Percentiles rank a stretch among this genome's conserved stretches.
These are phyloP conservation scores for Pyrenophora seminiperda DNA, from an alignment of 2,329 filamentous ascomycete species.

Conservation along the genomic window DNA sequence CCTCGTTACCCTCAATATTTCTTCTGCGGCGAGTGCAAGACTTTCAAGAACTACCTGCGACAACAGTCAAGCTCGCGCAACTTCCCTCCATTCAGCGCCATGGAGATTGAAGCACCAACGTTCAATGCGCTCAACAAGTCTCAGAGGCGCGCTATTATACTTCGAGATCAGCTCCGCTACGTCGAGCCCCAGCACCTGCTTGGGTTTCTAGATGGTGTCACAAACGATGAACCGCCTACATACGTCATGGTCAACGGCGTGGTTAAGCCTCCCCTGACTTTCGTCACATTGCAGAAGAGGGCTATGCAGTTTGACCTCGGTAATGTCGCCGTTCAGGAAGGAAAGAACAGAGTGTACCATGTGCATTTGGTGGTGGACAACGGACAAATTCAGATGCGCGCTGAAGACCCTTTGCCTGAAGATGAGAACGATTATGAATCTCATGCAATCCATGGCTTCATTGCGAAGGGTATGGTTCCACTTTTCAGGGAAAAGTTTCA, in stretches of 20 bases:
- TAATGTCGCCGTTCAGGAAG: slow-evolving; percentile 34
- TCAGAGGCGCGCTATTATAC: slow-evolving; percentile 35
- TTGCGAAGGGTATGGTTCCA: slow-evolving; percentile 27
- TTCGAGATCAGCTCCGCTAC: slow-evolving; percentile 38
- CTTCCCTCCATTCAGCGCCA: neutral
- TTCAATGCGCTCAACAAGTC: slow-evolving; percentile 30
- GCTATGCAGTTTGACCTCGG: slow-evolving; percentile 36
- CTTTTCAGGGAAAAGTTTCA: slow-evolving; percentile 37
- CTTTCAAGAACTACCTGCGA: too few species aligned
- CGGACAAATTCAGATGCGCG: slow-evolving; percentile 26
- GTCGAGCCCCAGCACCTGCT: slow-evolving; percentile 32
- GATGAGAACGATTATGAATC: slow-evolving; percentile 24
- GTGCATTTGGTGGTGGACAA: slow-evolving; percentile 26
- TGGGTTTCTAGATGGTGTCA: slow-evolving; percentile 33
- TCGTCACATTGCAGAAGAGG: slow-evolving; percentile 29
- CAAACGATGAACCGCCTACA: slow-evolving; percentile 34
- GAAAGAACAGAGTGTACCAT: slow-evolving; percentile 16
- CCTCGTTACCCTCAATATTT: neutral
- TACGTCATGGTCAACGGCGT: slow-evolving; percentile 31
- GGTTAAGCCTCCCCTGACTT: slow-evolving; percentile 26
- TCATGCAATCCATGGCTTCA: slow-evolving; percentile 30
- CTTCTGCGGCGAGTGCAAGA: neutral
- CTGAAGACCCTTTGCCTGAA: slow-evolving; percentile 23
- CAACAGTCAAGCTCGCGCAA: too few species aligned
- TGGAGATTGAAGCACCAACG: slow-evolving; percentile 23